Base-by-base conservation (phyloP, 345 rosid species). In the Garcia nutans region DNA sequence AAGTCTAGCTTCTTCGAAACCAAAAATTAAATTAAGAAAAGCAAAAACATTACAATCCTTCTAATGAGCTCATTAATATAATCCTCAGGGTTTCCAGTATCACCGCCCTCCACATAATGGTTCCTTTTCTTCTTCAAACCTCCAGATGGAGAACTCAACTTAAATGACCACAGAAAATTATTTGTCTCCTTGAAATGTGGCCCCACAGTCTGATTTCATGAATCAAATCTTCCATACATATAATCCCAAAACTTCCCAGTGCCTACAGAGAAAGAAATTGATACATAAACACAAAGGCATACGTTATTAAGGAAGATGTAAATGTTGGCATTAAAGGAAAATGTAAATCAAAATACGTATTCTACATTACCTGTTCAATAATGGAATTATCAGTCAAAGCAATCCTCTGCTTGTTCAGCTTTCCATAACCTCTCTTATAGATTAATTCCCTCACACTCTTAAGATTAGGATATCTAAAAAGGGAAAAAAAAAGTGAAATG, bases 31-130 rank as follows among this genome's bases (percentile, higher is more conserved):
- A 16, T 2, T 17, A 54, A 63, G 11, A 26, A 8, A 6, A 66
- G 49, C 70, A 66, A 66, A 12, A 23, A 1, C 16, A 66, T 42
- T 15, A 70, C n/a, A 24, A 26, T 74, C 74, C 98, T 89, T 84
- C 94, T 86, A 82, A 78, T 87, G 73, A 91, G 90, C 83, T 91
- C 94, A 8, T 92, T 93, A 80, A 93, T 88, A 78, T 83, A 90
- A 79, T 90, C 82, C 76, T 93, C 97, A 6, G 96, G 77, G 80
- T 92, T 92, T 68, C 97, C 97, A 0, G 97, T 96, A 78, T 94
- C 98, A n/a, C 97, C 98, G 0, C 98, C 98, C 78, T 92, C 94
- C 8, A 90, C 94, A 37, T 90, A 92, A 72, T 92, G 97, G 77
- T 90, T 92, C 74, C 97, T 89, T 85, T 90, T 90, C 87, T 87